phyloP scores from a whole-genome alignment of 1,139 yeast species.

The Suzukiozyma palmioleophila region DNA sequence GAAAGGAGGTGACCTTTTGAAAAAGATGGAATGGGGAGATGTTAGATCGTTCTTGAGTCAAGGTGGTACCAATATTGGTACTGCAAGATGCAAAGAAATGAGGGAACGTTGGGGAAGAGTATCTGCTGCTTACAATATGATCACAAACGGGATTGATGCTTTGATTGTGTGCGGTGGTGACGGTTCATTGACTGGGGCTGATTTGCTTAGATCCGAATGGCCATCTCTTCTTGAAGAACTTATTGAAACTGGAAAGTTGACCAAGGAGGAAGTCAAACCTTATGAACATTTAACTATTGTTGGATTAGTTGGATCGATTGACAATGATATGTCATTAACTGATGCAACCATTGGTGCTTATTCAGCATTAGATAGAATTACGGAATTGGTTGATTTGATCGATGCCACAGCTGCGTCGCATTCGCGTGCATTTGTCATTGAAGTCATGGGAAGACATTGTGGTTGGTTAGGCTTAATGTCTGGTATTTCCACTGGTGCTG shows the following conservation, averaged over 20 bases:
- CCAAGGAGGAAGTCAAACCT: constrained; percentile 51
- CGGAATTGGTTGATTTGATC: constrained; percentile 90
- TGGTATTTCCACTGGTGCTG: constrained; percentile 94
- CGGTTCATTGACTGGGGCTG: constrained; percentile 97
- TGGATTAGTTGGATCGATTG: constrained; percentile 95
- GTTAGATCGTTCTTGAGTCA: constrained; percentile 87
- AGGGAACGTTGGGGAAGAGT: constrained; percentile 82
- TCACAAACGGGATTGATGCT: constrained; percentile 88
- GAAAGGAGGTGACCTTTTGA: constrained; percentile 73
- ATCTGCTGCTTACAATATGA: constrained; percentile 76
- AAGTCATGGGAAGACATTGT: constrained; percentile 99
- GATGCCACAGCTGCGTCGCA: constrained; percentile 97
- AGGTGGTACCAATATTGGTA: constrained; percentile 96
- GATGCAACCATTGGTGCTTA: constrained; percentile 96
- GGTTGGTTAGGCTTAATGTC: constrained; percentile 98
- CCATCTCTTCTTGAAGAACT: constrained; percentile 77
- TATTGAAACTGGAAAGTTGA: constrained; percentile 46
- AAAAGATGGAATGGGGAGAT: constrained; percentile 83
- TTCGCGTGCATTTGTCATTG: constrained; percentile 95
- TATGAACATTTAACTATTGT: constrained; percentile 80
- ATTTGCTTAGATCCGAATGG: constrained; percentile 91
- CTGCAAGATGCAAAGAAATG: constrained; percentile 88
- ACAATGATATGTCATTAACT: constrained; percentile 94
- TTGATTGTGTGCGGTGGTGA: constrained; percentile 98
- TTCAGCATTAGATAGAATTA: constrained; percentile 88